phyloP scores from a whole-genome alignment of 2,329 filamentous ascomycete species.

The Colletotrichum liriopes region DNA sequence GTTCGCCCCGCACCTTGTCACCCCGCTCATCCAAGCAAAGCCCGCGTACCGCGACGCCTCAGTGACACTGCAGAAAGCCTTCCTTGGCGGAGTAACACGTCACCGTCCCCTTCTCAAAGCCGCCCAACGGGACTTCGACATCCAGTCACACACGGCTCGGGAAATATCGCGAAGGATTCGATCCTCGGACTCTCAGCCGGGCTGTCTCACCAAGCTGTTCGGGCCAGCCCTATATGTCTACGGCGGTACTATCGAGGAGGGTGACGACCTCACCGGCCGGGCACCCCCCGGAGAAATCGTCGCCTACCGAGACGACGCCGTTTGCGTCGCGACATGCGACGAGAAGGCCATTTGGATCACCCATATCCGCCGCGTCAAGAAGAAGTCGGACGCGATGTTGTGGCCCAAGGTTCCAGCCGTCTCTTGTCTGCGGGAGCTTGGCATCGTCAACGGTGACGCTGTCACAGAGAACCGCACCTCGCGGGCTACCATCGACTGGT shows the following conservation, averaged over 20 bases:
- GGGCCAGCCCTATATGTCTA: constrained; percentile 57
- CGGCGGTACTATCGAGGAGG: constrained; percentile 57
- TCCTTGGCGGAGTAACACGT: constrained; percentile 55
- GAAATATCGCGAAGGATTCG: constrained; percentile 60
- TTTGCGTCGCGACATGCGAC: constrained; percentile 57
- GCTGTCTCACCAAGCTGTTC: constrained; percentile 55
- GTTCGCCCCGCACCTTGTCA: constrained; percentile 40
- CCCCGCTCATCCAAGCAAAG: constrained; percentile 39
- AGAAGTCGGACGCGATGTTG: constrained; percentile 54
- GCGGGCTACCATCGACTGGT: constrained; percentile 48
- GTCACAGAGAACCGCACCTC: constrained; percentile 38
- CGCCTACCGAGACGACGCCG: constrained; percentile 54
- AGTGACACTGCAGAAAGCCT: constrained; percentile 53
- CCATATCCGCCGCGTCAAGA: constrained; percentile 56
- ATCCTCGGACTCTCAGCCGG: constrained; percentile 59
- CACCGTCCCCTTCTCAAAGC: constrained; percentile 58
- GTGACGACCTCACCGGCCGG: constrained; percentile 39
- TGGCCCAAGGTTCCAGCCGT: constrained; percentile 60
- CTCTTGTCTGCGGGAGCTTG: constrained; percentile 53
- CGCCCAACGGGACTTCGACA: constrained; percentile 55
- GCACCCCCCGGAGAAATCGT: constrained; percentile 49
- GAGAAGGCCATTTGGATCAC: constrained; percentile 59
- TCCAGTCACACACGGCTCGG: constrained; percentile 51
- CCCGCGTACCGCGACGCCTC: constrained; percentile 46
- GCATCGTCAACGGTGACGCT: constrained; percentile 47